Evolutionary conservation across 2,329 filamentous ascomycete species (phyloP), one percentile per base, ranked within the genome.

Genomic region (Ascochyta pisi): DNA sequence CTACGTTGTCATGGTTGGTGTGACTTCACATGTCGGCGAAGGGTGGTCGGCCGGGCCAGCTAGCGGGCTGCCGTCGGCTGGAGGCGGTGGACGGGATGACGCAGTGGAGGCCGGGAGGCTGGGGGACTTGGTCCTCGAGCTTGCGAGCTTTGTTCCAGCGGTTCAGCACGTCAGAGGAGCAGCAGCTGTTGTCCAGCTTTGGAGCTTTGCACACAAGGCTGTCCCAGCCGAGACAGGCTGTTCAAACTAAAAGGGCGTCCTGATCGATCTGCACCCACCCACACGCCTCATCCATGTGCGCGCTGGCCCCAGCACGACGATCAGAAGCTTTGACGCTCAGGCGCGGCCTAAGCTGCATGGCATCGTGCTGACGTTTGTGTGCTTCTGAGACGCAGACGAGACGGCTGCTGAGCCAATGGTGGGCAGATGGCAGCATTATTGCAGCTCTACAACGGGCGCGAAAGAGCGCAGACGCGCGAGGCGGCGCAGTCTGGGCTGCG

Each of bases 381-480:
- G 52, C 41, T 42, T 58, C 64, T 71, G 68, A 73, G 69, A 74
- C 70, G 66, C 51, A 58, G 58, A 57, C 68, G 67, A 73, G 68
- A 73, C 71, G 60, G 44, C 44, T 52, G 55, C 48, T 63, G 52
- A 49, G 64, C 70, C 67, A 72, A 72, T 70, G 24, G 58, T 54
- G 16, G 52, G 22, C 16, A 40, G 33, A 34, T 42, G 40, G 27
- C 43, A 42, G 44, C 43, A 47, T 23, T 29, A 47, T 23, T 29
- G 47, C 44, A 55, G 63, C 43, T 54, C 50, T 39, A 48, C n/a
- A 50, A 45, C 45, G 54, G 50, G 60, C 52, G 60, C 49, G 57
- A 60, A 19, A 56, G 54, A 62, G 48, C 53, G 43, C 55, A 63
- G 53, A 57, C 50, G 62, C 50, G 58, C 57, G 59, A 49, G 29